phyloP scores from a whole-genome alignment of 805 yeast species.

The Yarrowia sp. region DNA sequence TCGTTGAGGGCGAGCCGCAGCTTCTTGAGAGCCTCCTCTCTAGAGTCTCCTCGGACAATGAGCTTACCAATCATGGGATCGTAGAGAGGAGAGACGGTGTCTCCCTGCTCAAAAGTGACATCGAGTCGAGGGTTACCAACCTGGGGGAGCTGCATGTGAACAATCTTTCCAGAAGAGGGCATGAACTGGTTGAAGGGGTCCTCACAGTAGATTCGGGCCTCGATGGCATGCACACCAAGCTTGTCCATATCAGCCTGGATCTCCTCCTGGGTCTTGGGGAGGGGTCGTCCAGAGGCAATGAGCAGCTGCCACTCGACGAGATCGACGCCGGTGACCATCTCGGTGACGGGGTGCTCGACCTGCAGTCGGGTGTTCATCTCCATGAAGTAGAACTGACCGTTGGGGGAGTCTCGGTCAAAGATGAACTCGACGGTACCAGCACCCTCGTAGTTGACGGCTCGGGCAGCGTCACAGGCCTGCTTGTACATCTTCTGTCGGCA shows the following conservation, averaged over 20 bases:
- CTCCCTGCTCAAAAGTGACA: conserved; percentile 46
- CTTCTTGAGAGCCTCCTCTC: conserved; percentile 47
- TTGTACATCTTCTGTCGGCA: conserved; percentile 57
- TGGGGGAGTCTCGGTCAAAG: conserved; percentile 56
- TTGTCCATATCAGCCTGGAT: conserved; percentile 41
- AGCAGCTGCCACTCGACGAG: conserved; percentile 59
- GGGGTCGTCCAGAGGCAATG: conserved; percentile 49
- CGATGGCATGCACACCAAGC: conserved; percentile 47
- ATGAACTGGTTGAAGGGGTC: conserved; percentile 49
- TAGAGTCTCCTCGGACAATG: conserved; percentile 46
- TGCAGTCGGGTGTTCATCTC: conserved; percentile 66
- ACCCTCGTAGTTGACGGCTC: conserved; percentile 60
- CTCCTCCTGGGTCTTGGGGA: conserved; percentile 48
- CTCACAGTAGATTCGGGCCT: conserved; percentile 50
- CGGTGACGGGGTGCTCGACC: conserved; percentile 66
- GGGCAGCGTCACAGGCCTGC: conserved; percentile 59
- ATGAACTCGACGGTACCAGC: conserved; percentile 67
- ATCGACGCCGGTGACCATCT: conserved; percentile 62
- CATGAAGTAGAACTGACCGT: conserved; percentile 60
- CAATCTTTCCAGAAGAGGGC: conserved; percentile 48
- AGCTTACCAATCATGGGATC: conserved; percentile 51
- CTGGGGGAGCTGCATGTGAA: conserved; percentile 45
- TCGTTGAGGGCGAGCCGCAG: conserved; percentile 46
- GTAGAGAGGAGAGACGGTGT: conserved; percentile 47
- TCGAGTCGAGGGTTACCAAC: conserved; percentile 47